Evolutionary conservation across 2,329 filamentous ascomycete genomes (phyloP), one percentile per base, ranked within the genome.

Genomic region (Hypoxylon sp.): DNA sequence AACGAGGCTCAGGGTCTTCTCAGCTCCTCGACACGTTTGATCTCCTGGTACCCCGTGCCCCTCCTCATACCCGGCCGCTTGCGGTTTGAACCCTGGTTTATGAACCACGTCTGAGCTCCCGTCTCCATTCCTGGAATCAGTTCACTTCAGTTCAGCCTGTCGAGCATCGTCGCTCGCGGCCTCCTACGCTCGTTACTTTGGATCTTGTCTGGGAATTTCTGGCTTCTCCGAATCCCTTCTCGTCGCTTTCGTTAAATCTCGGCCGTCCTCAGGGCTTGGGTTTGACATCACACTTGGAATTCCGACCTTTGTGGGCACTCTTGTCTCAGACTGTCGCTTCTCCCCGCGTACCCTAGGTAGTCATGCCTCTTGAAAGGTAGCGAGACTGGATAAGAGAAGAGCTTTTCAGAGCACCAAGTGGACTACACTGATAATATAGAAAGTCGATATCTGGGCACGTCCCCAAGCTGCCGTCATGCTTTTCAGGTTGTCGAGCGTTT

Each of bases 401-500:
- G 48, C 48, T 49, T 63, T 52, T 43, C 15, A 60, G 49, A 58
- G 53, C 42, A 46, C 53, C 48, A 18, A 18, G 48, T 42, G 48
- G 47, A 58, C 55, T 10, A 29, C 45, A 52, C 33, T 52, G 46
- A 55, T 55, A n/a, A 31, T 48, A 53, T 37, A 55, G 50, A 56
- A 13, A 18, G 50, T 41, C 10, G 17, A 47, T 13, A 9, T 27
- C 27, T 23, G 18, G 27, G 24, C 38, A 20, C 10, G 38, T 46
- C 38, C 1, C 11, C 15, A 40, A 58, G 8, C 26, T 38, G 27
- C 33, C 46, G 62, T 49, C 49, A 79, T 79, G 78, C 58, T 73
- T 48, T 61, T 64, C 20, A 73, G 65, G 55, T 68, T 73, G 58
- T 55, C 65, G 51, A 71, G 70, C 43, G 51, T 76, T 38, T 76